Evolutionary conservation across 2,329 filamentous ascomycete species (phyloP), one percentile per base, ranked within the genome.

Genomic region (Aspergillus novofumigatus): DNA sequence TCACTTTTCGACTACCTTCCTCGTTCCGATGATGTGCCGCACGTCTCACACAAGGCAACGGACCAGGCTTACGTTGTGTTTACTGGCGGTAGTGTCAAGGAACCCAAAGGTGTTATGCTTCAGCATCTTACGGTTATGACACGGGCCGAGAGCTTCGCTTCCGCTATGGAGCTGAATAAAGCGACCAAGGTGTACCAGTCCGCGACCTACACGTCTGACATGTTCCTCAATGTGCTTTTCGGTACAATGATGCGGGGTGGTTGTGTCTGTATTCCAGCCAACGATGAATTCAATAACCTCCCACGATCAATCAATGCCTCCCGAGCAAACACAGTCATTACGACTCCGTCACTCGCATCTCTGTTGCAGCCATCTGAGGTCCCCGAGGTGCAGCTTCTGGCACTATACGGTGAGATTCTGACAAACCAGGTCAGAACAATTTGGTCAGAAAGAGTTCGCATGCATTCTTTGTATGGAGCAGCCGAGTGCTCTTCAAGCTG

Each of bases 241-340:
- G 71, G 59, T 50, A 75, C 72, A 17, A 71, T 72, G 35, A 62
- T 68, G 57, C 63, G 69, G 28, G 79, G 80, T 42, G 80, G 78
- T 3, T 78, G 75, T 41, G 62, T 82, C 14, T 81, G 78, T 54
- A 76, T 82, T 2, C 78, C 78, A 0, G 72, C 73, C 51, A 65
- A 77, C 61, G 62, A 73, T 45, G 76, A 81, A 11, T 78, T 76
- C 72, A 76, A 74, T 0, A 80, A 81, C 62, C 77, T 87, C 65
- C 84, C 84, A 0, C 77, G 80, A 0, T 76, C 81, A 0, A 76
- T 87, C 59, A 75, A 56, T 57, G 75, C 17, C 45, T 76, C 56
- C 32, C 63, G 67, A 20, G 67, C 64, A 60, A 70, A 62, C 65
- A 66, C 51, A 62, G 64, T 60, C 56, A 78, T 62, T 64, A 72